These are phyloP conservation scores for Aegilops bicornis DNA, from an alignment of 176 grass and related monocot species.

Conservation along the genomic window DNA sequence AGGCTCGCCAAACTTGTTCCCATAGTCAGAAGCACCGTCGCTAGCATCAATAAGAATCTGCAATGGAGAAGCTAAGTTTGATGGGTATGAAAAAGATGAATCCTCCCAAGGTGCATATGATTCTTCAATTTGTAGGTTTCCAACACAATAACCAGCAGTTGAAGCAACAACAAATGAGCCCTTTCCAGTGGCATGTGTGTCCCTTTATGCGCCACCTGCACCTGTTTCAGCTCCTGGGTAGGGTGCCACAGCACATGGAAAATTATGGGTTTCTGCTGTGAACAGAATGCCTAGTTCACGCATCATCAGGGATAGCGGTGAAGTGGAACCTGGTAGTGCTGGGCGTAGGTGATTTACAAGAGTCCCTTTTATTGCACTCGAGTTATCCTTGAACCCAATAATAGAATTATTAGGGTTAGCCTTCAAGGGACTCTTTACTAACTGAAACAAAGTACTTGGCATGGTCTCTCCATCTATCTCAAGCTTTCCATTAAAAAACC, in stretches of 20 bases:
- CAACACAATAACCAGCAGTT: slow-evolving; percentile 86
- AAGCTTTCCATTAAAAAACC: slow-evolving; percentile 91
- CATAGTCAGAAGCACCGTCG: slow-evolving; percentile 88
- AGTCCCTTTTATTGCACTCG: slow-evolving; percentile 83
- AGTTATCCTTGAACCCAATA: slow-evolving; percentile 95
- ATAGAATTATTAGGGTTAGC: slow-evolving; percentile 79
- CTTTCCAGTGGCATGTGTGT: slow-evolving; percentile 86
- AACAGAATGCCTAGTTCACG: slow-evolving; percentile 79
- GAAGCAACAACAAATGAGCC: slow-evolving; percentile 89
- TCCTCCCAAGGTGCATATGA: slow-evolving; percentile 85
- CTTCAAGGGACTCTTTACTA: slow-evolving; percentile 84
- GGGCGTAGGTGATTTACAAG: slow-evolving; percentile 65
- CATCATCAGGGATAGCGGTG: slow-evolving; percentile 47
- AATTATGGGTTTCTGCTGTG: slow-evolving; percentile 94
- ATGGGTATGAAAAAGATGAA: slow-evolving; percentile 69
- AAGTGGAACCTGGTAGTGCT: slow-evolving; percentile 47
- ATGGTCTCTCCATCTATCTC: slow-evolving; percentile 71
- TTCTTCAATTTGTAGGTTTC: slow-evolving; percentile 73
- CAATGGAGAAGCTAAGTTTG: slow-evolving; percentile 73
- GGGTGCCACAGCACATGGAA: slow-evolving; percentile 89
- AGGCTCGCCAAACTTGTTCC: slow-evolving; percentile 95
- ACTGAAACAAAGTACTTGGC: slow-evolving; percentile 71
- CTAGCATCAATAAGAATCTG: slow-evolving; percentile 86
- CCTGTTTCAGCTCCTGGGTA: slow-evolving; percentile 83
- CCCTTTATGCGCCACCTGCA: slow-evolving; percentile 84